Conservation (phyloP, 2,329 filamentous ascomycete species). For the Aureobasidium leucospermi region DNA sequence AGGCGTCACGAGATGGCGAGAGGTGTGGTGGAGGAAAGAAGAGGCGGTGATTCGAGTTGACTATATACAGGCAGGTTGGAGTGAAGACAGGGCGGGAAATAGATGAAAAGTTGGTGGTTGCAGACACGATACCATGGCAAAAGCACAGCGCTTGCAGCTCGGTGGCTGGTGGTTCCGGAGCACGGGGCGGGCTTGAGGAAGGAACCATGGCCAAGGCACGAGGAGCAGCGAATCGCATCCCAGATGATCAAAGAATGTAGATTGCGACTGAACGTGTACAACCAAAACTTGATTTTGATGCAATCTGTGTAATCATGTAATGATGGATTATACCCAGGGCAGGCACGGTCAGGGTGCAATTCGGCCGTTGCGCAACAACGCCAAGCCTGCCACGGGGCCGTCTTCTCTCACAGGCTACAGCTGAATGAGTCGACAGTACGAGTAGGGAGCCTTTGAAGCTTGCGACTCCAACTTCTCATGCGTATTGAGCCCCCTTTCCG, state of each 20-base stretch:
- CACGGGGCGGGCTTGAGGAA: constrained; percentile 3
- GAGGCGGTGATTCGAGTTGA: background rate
- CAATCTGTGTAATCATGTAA: background rate
- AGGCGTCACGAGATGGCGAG: background rate
- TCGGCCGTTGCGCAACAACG: background rate
- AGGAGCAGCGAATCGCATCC: background rate
- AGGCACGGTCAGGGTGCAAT: background rate
- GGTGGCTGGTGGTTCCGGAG: constrained; percentile 8
- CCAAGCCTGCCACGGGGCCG: constrained; percentile 3
- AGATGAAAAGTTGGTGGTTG: constrained; percentile 6
- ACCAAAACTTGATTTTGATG: background rate
- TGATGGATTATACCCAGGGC: background rate
- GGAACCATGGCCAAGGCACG: background rate
- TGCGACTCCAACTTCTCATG: background rate
- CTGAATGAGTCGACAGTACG: background rate
- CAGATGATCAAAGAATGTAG: background rate
- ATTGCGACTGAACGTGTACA: background rate
- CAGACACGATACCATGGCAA: constrained; percentile 8
- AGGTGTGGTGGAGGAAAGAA: background rate
- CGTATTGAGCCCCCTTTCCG: constrained; percentile 11
- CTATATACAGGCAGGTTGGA: constrained; percentile 8
- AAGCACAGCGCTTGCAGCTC: constrained; percentile 8
- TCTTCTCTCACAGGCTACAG: background rate
- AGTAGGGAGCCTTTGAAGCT: background rate
- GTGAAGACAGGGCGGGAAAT: constrained; percentile 3